Conservation (phyloP, 2,329 filamentous ascomycete genomes). For the Thelonectria olida region DNA sequence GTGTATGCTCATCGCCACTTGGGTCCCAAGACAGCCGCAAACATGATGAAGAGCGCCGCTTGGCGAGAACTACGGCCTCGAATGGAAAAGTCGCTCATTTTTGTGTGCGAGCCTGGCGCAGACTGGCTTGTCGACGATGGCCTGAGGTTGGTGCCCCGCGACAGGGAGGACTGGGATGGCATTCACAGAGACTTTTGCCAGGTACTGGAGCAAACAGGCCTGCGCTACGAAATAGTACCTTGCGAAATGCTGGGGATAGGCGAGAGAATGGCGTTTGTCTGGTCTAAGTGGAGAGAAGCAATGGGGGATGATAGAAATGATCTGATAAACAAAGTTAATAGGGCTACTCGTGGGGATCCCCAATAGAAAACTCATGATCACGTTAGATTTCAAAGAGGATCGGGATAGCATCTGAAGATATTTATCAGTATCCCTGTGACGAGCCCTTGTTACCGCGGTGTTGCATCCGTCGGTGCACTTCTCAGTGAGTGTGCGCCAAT, state of each 20-base stretch:
- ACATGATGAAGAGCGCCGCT: no score
- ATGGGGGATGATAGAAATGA: not conserved
- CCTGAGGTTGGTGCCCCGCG: conserved; percentile 27
- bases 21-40: no score
- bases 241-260: conserved; percentile 4
- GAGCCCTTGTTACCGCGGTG: not conserved
- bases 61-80: no score
- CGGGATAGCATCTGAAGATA: conserved; percentile 13
- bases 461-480: conserved; percentile 9
- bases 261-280: conserved; percentile 15
- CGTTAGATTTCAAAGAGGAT: conserved; percentile 1
- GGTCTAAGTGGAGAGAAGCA: conserved; percentile 12
- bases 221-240: conserved; percentile 19
- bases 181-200: conserved; percentile 19
- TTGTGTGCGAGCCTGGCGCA: no score
- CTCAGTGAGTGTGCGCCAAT: conserved; percentile 9
- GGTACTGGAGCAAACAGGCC: conserved; percentile 7
- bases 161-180: conserved; percentile 8
- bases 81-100: no score
- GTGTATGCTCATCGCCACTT: conserved; percentile 48
- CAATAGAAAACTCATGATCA: conserved; percentile 1
- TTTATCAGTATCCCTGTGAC: conserved; percentile 23
- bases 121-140: conserved; percentile 26
- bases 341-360: not conserved
- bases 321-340: conserved; percentile 6